Evolutionary conservation across 2,329 filamentous ascomycete genomes (phyloP).

Genomic region (Pseudodiploospora longispora): DNA sequence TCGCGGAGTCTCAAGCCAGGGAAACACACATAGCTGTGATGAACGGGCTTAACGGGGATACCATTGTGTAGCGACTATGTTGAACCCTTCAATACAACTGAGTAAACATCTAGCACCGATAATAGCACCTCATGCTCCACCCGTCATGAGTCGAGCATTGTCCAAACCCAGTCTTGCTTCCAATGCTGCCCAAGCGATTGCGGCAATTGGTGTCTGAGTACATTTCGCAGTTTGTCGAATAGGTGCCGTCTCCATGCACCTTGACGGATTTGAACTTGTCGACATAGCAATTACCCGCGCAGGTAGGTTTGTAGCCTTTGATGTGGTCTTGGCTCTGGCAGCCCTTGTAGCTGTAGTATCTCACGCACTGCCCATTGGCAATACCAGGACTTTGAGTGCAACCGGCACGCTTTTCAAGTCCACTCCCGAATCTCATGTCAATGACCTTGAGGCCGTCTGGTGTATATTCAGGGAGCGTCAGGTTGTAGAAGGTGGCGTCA

Average conservation of each 20-base stretch:
- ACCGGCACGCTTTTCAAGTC: slow-evolving; percentile 1
- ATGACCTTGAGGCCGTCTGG: slow-evolving; percentile 5
- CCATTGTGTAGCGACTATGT: too few species aligned
- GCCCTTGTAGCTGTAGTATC: slow-evolving; percentile 4
- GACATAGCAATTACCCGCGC: slow-evolving; percentile 8
- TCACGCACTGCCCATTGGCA: slow-evolving; percentile 6
- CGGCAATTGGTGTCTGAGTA: slow-evolving; percentile 5
- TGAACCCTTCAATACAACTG: too few species aligned
- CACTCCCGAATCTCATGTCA: background rate
- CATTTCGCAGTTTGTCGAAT: slow-evolving; percentile 9
- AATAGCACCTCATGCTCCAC: slow-evolving; percentile 10
- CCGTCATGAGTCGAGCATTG: slow-evolving; percentile 1
- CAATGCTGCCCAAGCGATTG: slow-evolving; percentile 2
- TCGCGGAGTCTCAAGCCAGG: too few species aligned
- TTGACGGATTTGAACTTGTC: slow-evolving; percentile 6
- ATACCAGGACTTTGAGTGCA: slow-evolving; percentile 2
- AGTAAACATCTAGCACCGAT: slow-evolving; percentile 1
- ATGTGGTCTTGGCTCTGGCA: slow-evolving; percentile 7
- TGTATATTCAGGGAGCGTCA: slow-evolving; percentile 5
- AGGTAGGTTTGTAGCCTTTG: slow-evolving; percentile 9
- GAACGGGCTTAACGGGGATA: too few species aligned
- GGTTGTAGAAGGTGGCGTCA: slow-evolving; percentile 3
- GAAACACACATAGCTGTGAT: too few species aligned
- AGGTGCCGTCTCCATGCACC: slow-evolving; percentile 5
- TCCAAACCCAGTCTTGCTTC: slow-evolving; percentile 5